Conservation (phyloP, 805 yeast genomes). For the Kurtzmaniella cleridarum region DNA sequence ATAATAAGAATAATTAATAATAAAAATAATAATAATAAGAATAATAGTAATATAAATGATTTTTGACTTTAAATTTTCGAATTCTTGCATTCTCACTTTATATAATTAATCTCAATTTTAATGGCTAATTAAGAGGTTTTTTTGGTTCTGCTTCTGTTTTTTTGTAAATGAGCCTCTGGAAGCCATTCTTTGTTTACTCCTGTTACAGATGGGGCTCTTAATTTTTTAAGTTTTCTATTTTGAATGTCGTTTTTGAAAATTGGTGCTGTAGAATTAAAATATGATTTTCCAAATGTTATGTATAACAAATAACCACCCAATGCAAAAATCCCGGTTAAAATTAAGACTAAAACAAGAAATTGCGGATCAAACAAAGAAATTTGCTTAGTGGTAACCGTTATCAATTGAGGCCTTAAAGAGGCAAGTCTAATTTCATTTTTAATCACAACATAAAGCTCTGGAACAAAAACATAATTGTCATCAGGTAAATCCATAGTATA, state of each 20-base stretch:
- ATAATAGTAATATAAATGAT: too few relatives aligned
- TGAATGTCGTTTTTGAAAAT: slow-evolving; percentile 10
- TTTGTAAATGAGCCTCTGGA: slow-evolving; percentile 48
- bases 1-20: too few relatives aligned
- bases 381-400: slow-evolving; percentile 56
- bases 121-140: slow-evolving; percentile 14
- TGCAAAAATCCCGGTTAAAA: slow-evolving; percentile 46
- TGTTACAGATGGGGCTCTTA: slow-evolving; percentile 11
- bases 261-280: slow-evolving; percentile 37
- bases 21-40: too few relatives aligned
- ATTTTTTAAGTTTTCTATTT: slow-evolving; percentile 18
- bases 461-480: slow-evolving; percentile 52
- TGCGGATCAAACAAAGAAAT: slow-evolving; percentile 71
- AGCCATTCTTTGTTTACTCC: slow-evolving; percentile 47
- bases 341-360: slow-evolving; percentile 55
- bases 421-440: slow-evolving; percentile 48
- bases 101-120: too few relatives aligned
- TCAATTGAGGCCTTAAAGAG: slow-evolving; percentile 52
- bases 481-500: slow-evolving; percentile 50
- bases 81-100: too few relatives aligned
- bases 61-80: too few relatives aligned
- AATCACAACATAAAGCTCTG: slow-evolving; percentile 50
- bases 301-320: slow-evolving; percentile 46
- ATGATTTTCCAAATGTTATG: slow-evolving; percentile 40
- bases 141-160: slow-evolving; percentile 28